Base-by-base conservation (phyloP, 345 rosid genomes). In the Cardamine chenopodiifolia region DNA sequence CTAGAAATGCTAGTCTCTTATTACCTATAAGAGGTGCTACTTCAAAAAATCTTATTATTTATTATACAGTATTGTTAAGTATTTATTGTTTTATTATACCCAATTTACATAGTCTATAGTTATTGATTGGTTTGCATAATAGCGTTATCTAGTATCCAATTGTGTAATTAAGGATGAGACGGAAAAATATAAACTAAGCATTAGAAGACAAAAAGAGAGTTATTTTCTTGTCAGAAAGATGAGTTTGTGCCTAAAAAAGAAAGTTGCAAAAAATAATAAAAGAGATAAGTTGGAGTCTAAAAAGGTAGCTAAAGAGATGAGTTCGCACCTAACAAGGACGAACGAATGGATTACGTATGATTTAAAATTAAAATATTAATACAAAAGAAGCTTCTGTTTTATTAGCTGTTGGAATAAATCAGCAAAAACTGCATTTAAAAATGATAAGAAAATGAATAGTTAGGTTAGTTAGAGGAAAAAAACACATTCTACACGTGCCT, bases 401-500 rank as follows among this genome's bases (percentile, higher is more conserved):
- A 5, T 2, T 34, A 49, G 60, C 19, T 47, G 60, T 66, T 57
- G 3, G 39, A 45, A 19, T 11, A 44, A 40, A 44, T 55, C 29
- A 0, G 20, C 8, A 25, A 66, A 26, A 68, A 8, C 8, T 2
- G 60, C 67, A 74, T 23, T 14, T 8, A 14, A 37, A 64, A 42
- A 2, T 28, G 0, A 29, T 1, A 26, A 11, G 1, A 58, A 60
- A 22, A 14, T 28, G 68, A 75, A 68, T 53, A 68, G 74, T 68
- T 76, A 53, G 79, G 70, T 68, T 61, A 62, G 64, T 76, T 40
- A 0, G 1, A 35, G 42, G 56, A 3, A 32, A 32, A 1, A 34
- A 62, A 3, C 67, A 70, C 47, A 77, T 63, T 77, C 11, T 1
- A 23, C 80, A 77, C 80, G 80, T 76, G 75, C 11, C 45, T 3